Evolutionary conservation across 495 filamentous ascomycete species (phyloP), one percentile per base, ranked within the genome.

Genomic region (Lepidopterella palustris): DNA sequence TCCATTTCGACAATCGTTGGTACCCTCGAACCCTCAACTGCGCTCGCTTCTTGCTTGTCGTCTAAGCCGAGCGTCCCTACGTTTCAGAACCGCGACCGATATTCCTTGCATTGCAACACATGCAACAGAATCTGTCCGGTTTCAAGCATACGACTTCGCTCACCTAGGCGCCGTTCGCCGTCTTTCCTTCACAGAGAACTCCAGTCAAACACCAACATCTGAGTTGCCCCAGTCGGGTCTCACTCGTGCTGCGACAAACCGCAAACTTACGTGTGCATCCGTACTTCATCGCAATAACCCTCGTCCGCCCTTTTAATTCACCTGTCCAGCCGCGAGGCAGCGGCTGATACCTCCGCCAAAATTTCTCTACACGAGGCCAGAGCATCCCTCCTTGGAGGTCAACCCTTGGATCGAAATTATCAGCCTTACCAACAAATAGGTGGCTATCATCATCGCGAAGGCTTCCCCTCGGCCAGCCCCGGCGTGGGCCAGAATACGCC

Each of bases 351-450:
- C 48, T 50, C 66, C 72, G 74, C 71, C 80, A 84, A 83, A 71
- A 84, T 82, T 78, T 75, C 72, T 70, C 77, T 77, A 60, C 81
- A 82, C 76, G 81, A 79, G 69, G 82, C 83, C 26, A 74, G 80
- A 65, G 78, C 80, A 67, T 86, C 84, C 77, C 82, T 87, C 65
- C 76, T 87, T 59, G 84, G 83, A 73, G 82, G 80, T 68, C 72
- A 70, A 47, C 75, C 78, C 29, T 73, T 76, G 23, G 80, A 84
- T 68, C 77, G 77, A 53, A 73, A 77, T 20, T 82, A 79, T 66
- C 71, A 72, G 51, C 73, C 71, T 27, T 74, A 68, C 52, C 49
- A 45, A 25, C 52, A 62, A 20, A 45, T 53, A 31, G 77, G 75
- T 45, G 80, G 81, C 23, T 84, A 81, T 68, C 79, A 79, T 64